These are phyloP conservation scores for Starmerella cellae DNA, from an alignment of 805 yeast species.

Conservation along the genomic window DNA sequence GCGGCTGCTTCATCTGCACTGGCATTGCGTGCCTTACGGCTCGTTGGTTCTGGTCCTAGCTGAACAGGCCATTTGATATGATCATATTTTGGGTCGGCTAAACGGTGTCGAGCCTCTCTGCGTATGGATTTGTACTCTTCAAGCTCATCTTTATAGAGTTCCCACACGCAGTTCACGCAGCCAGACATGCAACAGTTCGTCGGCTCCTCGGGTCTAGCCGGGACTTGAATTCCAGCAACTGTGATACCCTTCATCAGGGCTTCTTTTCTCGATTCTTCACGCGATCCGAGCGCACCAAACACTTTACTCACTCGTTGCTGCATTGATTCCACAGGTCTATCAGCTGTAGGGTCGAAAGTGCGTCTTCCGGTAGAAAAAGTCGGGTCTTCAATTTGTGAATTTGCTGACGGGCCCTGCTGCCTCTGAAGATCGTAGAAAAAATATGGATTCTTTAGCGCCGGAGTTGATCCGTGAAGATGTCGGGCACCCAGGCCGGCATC, in stretches of 20 bases:
- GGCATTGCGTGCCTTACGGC: constrained; percentile 12
- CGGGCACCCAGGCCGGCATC: too few species aligned
- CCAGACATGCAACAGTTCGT: constrained; percentile 98
- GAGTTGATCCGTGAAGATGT: constrained; percentile 7
- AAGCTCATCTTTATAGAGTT: constrained; percentile 72
- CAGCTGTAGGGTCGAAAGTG: constrained; percentile 18
- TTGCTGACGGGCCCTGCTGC: constrained; percentile 5
- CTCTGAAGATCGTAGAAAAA: constrained; percentile 15
- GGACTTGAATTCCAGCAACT: constrained; percentile 61
- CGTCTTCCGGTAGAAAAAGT: constrained; percentile 2
- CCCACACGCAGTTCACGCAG: constrained; percentile 96
- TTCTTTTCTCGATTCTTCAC: constrained; percentile 24
- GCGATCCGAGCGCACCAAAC: constrained; percentile 27
- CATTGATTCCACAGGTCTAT: constrained; percentile 16
- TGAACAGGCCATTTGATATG: constrained; percentile 49
- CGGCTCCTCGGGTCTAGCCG: constrained; percentile 76
- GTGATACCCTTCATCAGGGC: constrained; percentile 26
- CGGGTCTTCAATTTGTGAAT: background rate
- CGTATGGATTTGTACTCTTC: constrained; percentile 70
- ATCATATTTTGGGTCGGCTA: constrained; percentile 22
- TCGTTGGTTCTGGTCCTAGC: constrained; percentile 38
- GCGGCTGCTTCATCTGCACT: constrained; percentile 21
- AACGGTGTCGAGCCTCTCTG: constrained; percentile 30
- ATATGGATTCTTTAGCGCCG: constrained; percentile 15
- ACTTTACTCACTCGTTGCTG: constrained; percentile 21